These are phyloP conservation scores for Penicillium sp. DNA, from an alignment of 2,329 filamentous ascomycete genomes.

Conservation along the genomic window DNA sequence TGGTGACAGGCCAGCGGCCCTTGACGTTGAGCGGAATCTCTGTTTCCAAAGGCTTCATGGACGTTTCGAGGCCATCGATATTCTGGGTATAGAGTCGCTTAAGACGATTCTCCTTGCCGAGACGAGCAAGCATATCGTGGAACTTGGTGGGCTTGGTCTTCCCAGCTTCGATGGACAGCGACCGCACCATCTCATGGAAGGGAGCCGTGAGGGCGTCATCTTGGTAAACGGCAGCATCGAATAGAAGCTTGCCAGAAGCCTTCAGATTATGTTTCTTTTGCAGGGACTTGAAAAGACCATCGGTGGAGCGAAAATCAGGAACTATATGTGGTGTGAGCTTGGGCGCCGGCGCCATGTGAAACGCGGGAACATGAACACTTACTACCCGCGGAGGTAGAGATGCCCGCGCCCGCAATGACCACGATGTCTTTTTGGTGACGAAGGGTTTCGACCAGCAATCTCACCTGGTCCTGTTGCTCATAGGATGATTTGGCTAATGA, in stretches of 20 bases:
- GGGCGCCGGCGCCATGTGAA: slow-evolving; percentile 4
- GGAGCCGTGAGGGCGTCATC: slow-evolving; percentile 82
- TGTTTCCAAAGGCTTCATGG: slow-evolving; percentile 74
- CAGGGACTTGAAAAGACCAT: slow-evolving; percentile 82
- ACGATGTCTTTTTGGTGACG: slow-evolving; percentile 94
- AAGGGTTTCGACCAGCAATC: slow-evolving; percentile 69
- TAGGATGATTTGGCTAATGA: slow-evolving; percentile 56
- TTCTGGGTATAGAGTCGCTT: slow-evolving; percentile 94
- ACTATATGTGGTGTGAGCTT: slow-evolving; percentile 51
- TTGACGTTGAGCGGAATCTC: slow-evolving; percentile 77
- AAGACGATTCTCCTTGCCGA: slow-evolving; percentile 81
- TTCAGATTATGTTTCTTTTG: slow-evolving; percentile 87
- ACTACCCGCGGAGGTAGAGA: slow-evolving; percentile 94
- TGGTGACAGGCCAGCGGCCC: slow-evolving; percentile 86
- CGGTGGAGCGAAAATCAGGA: slow-evolving; percentile 91
- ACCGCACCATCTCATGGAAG: slow-evolving; percentile 95
- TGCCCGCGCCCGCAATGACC: slow-evolving; percentile 91
- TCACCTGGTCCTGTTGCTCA: slow-evolving; percentile 62
- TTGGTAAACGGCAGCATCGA: slow-evolving; percentile 96
- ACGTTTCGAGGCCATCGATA: slow-evolving; percentile 90
- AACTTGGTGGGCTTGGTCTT: slow-evolving; percentile 80
- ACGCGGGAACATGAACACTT: slow-evolving; percentile 41
- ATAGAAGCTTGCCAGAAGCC: slow-evolving; percentile 89
- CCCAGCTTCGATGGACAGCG: slow-evolving; percentile 75
- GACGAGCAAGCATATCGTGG: slow-evolving; percentile 86